Conservation (phyloP, 441 rosid species). For the Jatropha multifida region DNA sequence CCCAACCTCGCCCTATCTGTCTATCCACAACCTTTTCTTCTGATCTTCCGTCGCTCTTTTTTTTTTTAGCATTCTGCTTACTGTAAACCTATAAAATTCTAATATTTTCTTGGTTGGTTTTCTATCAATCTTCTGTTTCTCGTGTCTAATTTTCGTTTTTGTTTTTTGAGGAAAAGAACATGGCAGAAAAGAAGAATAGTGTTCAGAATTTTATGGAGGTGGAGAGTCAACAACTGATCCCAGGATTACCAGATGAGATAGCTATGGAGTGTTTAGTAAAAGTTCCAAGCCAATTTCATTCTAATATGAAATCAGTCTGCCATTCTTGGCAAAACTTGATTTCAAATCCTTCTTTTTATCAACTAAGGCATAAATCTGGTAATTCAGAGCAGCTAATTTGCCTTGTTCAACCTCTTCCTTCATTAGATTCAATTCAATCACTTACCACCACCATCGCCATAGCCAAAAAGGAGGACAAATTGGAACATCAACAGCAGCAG, state of each 20-base stretch:
- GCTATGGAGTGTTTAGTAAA: constrained; percentile 48
- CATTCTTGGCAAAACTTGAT: constrained; percentile 37
- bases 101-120: too few relatives aligned
- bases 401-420: constrained; percentile 43
- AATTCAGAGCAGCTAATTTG: constrained; percentile 43
- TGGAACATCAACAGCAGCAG: constrained; percentile 13
- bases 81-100: too few relatives aligned
- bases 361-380: constrained; percentile 25
- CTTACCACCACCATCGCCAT: background rate
- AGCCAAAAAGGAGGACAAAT: constrained; percentile 2
- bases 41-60: too few relatives aligned
- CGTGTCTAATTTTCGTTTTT: too few relatives aligned
- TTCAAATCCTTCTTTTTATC: constrained; percentile 28
- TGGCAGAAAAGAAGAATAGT: too few relatives aligned
- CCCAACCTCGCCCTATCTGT: too few relatives aligned
- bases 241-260: constrained; percentile 53
- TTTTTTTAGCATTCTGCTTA: too few relatives aligned
- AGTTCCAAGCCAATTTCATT: constrained; percentile 49
- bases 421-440: background rate
- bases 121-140: too few relatives aligned
- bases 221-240: constrained; percentile 28
- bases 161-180: too few relatives aligned
- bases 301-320: constrained; percentile 44
- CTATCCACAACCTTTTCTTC: too few relatives aligned
- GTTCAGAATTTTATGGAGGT: background rate